Evolutionary conservation across 345 rosid species (phyloP), one percentile per base, ranked within the genome.

Genomic region (Bretschneidera sinensis): DNA sequence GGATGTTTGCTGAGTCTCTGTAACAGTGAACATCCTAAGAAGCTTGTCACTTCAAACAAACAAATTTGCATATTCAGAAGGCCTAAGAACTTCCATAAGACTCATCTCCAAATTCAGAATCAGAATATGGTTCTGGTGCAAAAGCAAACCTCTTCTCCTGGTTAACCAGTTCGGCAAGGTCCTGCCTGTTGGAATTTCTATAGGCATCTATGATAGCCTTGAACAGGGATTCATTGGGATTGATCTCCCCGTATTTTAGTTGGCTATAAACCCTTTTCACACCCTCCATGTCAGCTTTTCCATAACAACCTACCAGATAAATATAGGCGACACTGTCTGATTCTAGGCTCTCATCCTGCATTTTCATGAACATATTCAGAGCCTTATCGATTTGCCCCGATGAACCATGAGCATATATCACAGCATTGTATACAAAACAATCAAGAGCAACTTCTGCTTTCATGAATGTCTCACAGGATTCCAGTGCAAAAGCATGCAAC

Each of bases 231-330:
- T 79, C 80, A 68, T 72, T 85, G 28, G 78, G 82, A 60, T 83
- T 71, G 1, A 80, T 72, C 67, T 74, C 85, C 48, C 88, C 82
- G 66, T 75, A 79, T 59, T 82, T 82, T 39, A 88, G 24, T 55
- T 73, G 68, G 62, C 76, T 71, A 65, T 86, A 80, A 54, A 88
- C 78, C 65, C 88, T 81, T 70, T 81, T 86, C 71, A 88, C 88
- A 48, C 95, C 98, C 67, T 86, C 91, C 92, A 92, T 85, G 21
- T 91, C 90, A 51, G 96, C 89, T 73, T 78, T 89, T 24, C 90
- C 92, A 39, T 92, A 89, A 62, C 95, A 77, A 62, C 68, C 76
- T 39, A 79, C 88, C 33, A 92, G 82, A 76, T 77, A 69, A 19
- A 82, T 79, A 34, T 66, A 78, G 11, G 98, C 87, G 48, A 85